Evolutionary conservation across 2,329 filamentous ascomycete species (phyloP).

Genomic region (Neocucurbitaria cava): DNA sequence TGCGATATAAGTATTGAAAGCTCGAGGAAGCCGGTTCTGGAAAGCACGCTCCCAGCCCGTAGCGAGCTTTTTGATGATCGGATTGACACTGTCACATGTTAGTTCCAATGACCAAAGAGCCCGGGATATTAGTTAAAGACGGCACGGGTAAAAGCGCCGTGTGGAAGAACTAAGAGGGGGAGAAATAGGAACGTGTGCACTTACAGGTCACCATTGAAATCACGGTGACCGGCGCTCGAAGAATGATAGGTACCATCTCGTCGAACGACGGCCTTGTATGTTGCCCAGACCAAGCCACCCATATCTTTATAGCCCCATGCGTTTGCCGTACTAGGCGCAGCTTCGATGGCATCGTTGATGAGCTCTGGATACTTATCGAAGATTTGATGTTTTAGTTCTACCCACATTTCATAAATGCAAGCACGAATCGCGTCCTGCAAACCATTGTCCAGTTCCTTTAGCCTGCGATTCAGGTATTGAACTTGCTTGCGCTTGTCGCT

Average conservation of each 20-base stretch:
- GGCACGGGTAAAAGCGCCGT: too few species aligned
- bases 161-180: slow-evolving; percentile 24
- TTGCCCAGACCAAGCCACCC: slow-evolving; percentile 59
- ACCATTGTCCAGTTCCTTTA: slow-evolving; percentile 50
- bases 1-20: slow-evolving; percentile 48
- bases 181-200: not conserved
- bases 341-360: slow-evolving; percentile 49
- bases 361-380: slow-evolving; percentile 54
- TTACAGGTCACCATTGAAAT: slow-evolving; percentile 49
- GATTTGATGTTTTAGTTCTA: slow-evolving; percentile 54
- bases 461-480: slow-evolving; percentile 47
- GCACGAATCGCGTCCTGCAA: slow-evolving; percentile 52
- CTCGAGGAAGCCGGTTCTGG: slow-evolving; percentile 51
- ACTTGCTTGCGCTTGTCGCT: slow-evolving; percentile 50
- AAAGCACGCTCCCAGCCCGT: slow-evolving; percentile 56
- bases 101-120: not conserved
- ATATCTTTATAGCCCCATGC: slow-evolving; percentile 48
- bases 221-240: slow-evolving; percentile 42
- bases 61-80: slow-evolving; percentile 50
- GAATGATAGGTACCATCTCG: slow-evolving; percentile 58
- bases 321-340: slow-evolving; percentile 41
- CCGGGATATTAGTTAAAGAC: too few species aligned
- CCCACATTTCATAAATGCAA: slow-evolving; percentile 50
- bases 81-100: slow-evolving; percentile 29
- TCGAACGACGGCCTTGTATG: slow-evolving; percentile 64